Conservation (phyloP, 495 filamentous ascomycete genomes). For the Bathelium albidoporum region DNA sequence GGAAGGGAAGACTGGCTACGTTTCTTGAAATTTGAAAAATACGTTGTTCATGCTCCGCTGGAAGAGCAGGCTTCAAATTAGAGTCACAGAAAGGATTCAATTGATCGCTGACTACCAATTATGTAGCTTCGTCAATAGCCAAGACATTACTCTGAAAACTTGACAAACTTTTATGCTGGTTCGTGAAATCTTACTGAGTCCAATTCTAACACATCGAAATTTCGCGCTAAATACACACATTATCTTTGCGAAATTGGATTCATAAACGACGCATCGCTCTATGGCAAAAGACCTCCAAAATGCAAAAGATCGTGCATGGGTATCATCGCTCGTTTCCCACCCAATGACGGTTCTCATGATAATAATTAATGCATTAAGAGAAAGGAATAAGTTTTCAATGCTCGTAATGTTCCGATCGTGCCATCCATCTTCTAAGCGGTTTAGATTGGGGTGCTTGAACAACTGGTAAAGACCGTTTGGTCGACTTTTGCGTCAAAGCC, state of each 20-base stretch:
- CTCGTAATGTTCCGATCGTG: neutral
- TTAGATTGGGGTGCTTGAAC: neutral
- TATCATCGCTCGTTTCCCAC: neutral
- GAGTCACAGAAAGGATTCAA: no score
- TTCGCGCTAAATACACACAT: neutral
- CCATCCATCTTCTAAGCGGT: neutral
- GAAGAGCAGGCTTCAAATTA: no score
- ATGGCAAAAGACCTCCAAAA: neutral
- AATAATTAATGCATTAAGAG: neutral
- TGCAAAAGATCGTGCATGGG: neutral
- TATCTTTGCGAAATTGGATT: neutral
- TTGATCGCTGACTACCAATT: no score
- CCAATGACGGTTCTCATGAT: neutral
- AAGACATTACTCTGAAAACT: no score
- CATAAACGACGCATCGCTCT: no score
- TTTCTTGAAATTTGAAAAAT: neutral
- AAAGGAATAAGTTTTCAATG: neutral
- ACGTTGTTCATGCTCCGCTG: neutral
- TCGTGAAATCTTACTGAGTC: no score
- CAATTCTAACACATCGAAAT: no score
- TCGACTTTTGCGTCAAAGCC: constrained; percentile 6
- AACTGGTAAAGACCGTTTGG: neutral
- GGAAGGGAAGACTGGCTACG: neutral
- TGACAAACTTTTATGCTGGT: no score
- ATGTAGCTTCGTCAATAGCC: no score